Base-by-base conservation (phyloP, 83 land plant genomes). In the Thuja plicata region DNA sequence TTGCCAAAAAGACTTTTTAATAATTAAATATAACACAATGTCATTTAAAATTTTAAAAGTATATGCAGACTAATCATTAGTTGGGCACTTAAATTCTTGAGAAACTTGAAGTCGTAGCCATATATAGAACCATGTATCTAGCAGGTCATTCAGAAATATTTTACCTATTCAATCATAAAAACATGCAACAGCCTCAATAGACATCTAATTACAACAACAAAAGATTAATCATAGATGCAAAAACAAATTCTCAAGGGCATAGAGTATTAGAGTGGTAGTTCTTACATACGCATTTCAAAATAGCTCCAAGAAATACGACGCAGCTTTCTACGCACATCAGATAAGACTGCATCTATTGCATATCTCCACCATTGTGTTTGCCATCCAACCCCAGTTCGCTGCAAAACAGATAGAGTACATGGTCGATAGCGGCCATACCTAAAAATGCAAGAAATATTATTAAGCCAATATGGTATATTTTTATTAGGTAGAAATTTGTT, bases 391-490 rank as follows among this genome's bases (percentile, higher is more conserved):
- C 55, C 60, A 41, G 91, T 95, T 79, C 74, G 90, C 54, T 85
- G 86, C 66, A 93, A 86, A 55, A 35, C 5, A 82, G 92, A 86
- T 66, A 8, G 34, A 5, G 43, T 66, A 88, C 89, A 89, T 2
- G 97, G 97, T 35, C 95, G 92, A 89, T 88, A 93, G 1, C 94
- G 91, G 40, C 94, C 97, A 88, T 94, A 95, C 86, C 94, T 95
- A 79, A 21, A 71, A 62, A 32, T 32, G 10, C 4, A 41, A 82
- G 17, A 38, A 82, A 40, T 7, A 45, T 19, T 2, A 82, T 21
- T 46, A 24, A 19, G 12, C 52, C 45, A 43, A 81, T 16, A 24
- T 40, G 30, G 21, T 19, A 81, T 46, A 46, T 46, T 8, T 5
- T 43, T 46, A 46, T 7, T 81, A 41, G n/a, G 48, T 43, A 41